Percentiles rank a stretch among this genome's conserved stretches.
These are phyloP conservation scores for Sutorius australiensis DNA, from an alignment of 768 basidiomycete genomes.

Conservation along the genomic window DNA sequence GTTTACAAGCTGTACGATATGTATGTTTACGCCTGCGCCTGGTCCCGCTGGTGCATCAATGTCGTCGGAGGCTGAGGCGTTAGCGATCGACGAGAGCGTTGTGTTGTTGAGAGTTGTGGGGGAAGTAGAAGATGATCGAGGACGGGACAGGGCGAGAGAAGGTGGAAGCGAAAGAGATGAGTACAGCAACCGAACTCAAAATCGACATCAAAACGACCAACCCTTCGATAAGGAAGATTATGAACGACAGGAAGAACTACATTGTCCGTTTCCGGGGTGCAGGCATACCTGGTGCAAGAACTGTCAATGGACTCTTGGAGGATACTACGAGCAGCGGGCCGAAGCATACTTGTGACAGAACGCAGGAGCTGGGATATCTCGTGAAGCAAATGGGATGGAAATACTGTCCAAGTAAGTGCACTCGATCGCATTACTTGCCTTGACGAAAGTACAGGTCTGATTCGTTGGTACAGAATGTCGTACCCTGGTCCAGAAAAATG, in stretches of 20 bases:
- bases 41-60: conserved; percentile 2
- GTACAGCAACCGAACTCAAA: not conserved
- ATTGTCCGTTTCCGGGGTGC: conserved; percentile 50
- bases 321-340: conserved; percentile 21
- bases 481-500: conserved; percentile 48
- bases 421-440: not conserved
- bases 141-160: conserved; percentile 8
- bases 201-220: not conserved
- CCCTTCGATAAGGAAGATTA: conserved; percentile 46
- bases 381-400: conserved; percentile 57
- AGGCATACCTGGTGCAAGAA: conserved; percentile 55
- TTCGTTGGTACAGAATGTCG: conserved; percentile 31
- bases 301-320: conserved; percentile 41
- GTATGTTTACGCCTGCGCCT: conserved; percentile 43
- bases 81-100: conserved; percentile 46
- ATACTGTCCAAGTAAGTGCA: conserved; percentile 50
- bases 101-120: conserved; percentile 40
- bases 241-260: conserved; percentile 36
- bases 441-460: not conserved
- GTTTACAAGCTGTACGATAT: conserved; percentile 54
- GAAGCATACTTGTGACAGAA: conserved; percentile 55
- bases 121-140: conserved; percentile 35
- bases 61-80: conserved; percentile 19
- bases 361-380: conserved; percentile 47
- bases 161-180: not conserved